Base-by-base conservation (phyloP, 2,329 filamentous ascomycete species). In the Penicillium brevicompactum region DNA sequence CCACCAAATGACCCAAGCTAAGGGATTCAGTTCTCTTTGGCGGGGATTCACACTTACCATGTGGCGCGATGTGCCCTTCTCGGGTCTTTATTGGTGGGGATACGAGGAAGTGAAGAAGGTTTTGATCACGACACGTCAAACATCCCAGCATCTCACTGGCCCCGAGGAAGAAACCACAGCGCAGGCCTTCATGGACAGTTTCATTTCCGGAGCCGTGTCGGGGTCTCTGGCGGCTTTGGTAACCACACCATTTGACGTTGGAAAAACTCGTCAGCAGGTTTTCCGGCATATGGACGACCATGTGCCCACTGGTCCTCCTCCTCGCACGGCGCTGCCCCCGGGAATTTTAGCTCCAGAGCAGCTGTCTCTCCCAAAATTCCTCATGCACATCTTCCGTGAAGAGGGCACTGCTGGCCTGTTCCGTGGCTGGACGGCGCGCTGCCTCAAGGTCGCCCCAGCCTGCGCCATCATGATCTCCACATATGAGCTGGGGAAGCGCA, bases 391-490 rank as follows among this genome's bases (percentile, higher is more conserved):
- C 49, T 95, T 93, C 78, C 83, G 85, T 64, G 89, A 89, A 51
- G 93, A 97, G 74, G 94, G 94, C 2, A 71, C 86, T 14, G 71
- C 84, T 1, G 94, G 94, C 0, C 78, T 99, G 5, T 97, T 95
- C 84, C 90, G 82, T 65, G 94, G 94, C 42, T 97, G 92, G 91
- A 88, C 91, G 22, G 92, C 94, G 0, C 83, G 94, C 38, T 96
- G 91, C 63, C 79, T 97, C 57, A 97, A 97, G 73, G 92, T 99
- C 5, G 93, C 94, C 1, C 94, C 94, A 1, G 91, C 93, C 0
- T 99, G 94, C 75, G 94, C 94, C 27, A 97, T 99, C 71, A 99
- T 99, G 94, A 97, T 99, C 70, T 95, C 91, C 71, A 96, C 89
- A 70, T 99, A 97, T 73, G 94, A 99, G 74, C 84, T 97, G 37